Evolutionary conservation across 73 alveolate genomes (phyloP).

Genomic region (Halteria grandinella): DNA sequence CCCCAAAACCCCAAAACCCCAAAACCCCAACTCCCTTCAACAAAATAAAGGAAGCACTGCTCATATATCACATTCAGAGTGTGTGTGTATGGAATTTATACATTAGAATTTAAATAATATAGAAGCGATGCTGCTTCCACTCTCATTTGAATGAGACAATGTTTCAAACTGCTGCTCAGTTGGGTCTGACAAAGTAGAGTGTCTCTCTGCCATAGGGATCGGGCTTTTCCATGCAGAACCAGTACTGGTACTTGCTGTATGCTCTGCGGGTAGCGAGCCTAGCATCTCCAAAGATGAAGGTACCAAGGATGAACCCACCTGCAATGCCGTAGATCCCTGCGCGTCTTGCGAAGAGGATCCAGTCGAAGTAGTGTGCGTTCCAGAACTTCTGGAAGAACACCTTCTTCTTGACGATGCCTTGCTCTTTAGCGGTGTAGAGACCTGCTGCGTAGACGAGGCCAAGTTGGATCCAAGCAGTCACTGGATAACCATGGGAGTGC

Average conservation of each 20-base stretch:
- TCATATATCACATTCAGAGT: too few species aligned
- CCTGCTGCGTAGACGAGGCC: slow-evolving; percentile 57
- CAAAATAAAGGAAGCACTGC: too few species aligned
- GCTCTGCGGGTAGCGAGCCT: slow-evolving; percentile 3
- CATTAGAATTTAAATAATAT: too few species aligned
- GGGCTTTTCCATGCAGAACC: not conserved
- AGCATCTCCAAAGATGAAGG: not conserved
- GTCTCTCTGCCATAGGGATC: slow-evolving; percentile 1
- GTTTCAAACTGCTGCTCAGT: not conserved
- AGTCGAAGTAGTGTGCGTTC: slow-evolving; percentile 63
- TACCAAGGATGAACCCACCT: slow-evolving; percentile 43
- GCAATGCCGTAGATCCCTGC: slow-evolving; percentile 40
- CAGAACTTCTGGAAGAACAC: slow-evolving; percentile 39
- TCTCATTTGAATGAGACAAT: not conserved
- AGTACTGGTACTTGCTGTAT: not conserved
- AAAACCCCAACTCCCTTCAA: too few species aligned
- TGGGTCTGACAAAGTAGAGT: not conserved
- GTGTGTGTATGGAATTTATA: too few species aligned
- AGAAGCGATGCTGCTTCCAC: too few species aligned
- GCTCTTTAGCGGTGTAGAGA: slow-evolving; percentile 64
- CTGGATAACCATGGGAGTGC: slow-evolving; percentile 48
- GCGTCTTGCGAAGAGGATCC: slow-evolving; percentile 47
- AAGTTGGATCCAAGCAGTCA: slow-evolving; percentile 42
- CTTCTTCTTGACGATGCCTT: slow-evolving; percentile 59
- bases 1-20: too few species aligned